phyloP scores from a whole-genome alignment of 108 stramenopile species.

The Pelagomonas calceolata region DNA sequence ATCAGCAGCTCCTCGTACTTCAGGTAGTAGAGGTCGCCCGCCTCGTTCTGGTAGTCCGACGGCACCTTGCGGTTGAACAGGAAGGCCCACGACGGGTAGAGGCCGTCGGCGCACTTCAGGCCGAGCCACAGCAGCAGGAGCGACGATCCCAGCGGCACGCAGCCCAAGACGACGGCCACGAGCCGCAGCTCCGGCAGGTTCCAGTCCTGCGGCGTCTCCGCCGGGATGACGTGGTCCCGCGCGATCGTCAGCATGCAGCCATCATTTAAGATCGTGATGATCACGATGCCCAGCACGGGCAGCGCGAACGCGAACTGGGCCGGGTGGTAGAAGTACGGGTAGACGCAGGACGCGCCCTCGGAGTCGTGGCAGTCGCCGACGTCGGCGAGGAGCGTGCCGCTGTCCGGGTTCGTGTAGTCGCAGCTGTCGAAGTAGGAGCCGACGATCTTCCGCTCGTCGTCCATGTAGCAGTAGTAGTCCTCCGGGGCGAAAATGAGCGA shows the following conservation, averaged over 20 bases:
- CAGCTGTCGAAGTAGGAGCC: slow-evolving; percentile 10
- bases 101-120: slow-evolving; percentile 3
- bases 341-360: no score
- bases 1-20: slow-evolving; percentile 18
- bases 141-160: slow-evolving; percentile 11
- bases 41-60: not conserved
- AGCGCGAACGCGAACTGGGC: slow-evolving; percentile 34
- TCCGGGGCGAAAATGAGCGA: slow-evolving; percentile 43
- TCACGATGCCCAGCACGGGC: slow-evolving; percentile 60
- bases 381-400: no score
- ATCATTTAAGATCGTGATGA: slow-evolving; percentile 63
- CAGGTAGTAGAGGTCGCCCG: slow-evolving; percentile 2
- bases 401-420: no score
- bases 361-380: no score
- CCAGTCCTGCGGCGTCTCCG: slow-evolving; percentile 40
- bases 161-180: slow-evolving; percentile 12
- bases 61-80: not conserved
- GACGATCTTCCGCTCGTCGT: slow-evolving; percentile 28
- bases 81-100: no score
- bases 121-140: slow-evolving; percentile 12
- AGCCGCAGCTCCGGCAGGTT: slow-evolving; percentile 33
- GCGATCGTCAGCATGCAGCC: slow-evolving; percentile 60
- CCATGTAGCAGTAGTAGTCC: slow-evolving; percentile 26
- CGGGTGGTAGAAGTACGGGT: not conserved
- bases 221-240: slow-evolving; percentile 47